phyloP scores from a whole-genome alignment of 176 grass and related monocot genomes.

The Tuctoria greenei region DNA sequence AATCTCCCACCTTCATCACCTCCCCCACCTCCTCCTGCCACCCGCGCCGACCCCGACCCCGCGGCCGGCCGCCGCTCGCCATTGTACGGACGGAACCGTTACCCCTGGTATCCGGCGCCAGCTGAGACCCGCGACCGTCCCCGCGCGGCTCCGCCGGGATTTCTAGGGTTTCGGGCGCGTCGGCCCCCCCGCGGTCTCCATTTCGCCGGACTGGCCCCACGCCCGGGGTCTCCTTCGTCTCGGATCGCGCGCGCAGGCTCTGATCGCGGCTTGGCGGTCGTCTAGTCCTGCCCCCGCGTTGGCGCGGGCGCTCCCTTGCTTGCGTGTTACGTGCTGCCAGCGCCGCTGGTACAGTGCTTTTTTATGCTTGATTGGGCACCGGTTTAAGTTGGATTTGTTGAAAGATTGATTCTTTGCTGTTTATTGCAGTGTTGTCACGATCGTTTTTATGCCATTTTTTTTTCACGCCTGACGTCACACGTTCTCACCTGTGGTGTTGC shows the following conservation, averaged over 20 bases:
- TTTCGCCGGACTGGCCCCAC: slow-evolving; percentile 22
- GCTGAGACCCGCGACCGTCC: neutral
- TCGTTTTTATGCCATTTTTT: neutral
- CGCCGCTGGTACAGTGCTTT: neutral
- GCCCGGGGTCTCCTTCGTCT: too few species aligned
- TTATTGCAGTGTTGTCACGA: neutral
- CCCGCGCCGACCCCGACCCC: neutral
- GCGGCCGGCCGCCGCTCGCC: slow-evolving; percentile 19
- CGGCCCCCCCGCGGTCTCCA: neutral
- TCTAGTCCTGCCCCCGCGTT: neutral
- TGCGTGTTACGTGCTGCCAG: slow-evolving; percentile 7
- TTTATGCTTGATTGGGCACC: slow-evolving; percentile 31
- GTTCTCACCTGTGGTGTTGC: neutral
- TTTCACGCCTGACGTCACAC: neutral
- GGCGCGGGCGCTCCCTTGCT: slow-evolving; percentile 1
- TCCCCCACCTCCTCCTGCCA: neutral
- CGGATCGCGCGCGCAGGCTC: neutral
- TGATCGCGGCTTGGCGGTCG: slow-evolving; percentile 34
- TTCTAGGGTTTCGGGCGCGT: slow-evolving; percentile 58
- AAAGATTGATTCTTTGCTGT: neutral
- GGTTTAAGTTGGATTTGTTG: neutral
- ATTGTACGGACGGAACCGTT: slow-evolving; percentile 11
- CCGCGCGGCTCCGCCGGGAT: slow-evolving; percentile 14
- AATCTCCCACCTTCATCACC: neutral
- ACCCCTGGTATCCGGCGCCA: neutral